Base-by-base conservation (phyloP, 768 basidiomycete species). In the Rhizopogon vesiculosus region DNA sequence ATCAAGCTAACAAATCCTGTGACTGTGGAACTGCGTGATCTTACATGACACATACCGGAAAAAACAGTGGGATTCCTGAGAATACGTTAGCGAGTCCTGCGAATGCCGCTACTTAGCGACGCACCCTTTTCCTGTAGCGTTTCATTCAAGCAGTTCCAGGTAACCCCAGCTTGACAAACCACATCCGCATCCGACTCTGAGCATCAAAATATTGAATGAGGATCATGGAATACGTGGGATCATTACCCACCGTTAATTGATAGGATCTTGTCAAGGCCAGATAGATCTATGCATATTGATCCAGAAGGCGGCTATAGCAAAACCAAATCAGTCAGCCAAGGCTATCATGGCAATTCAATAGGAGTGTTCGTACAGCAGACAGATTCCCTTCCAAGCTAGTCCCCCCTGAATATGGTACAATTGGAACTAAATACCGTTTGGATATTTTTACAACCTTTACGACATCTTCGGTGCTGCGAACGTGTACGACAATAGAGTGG, bases 381-480 rank as follows among this genome's bases (percentile, higher is more conserved):
- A 86, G 86, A 68, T 93, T 90, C 0, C 91, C 91, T 65, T 94
- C 92, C 16, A 94, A 77, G 61, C 84, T 86, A 2, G 91, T 94
- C 19, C 87, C 91, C 4, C 90, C 92, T 45, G 86, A 84, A 64
- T 86, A 93, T 1, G 91, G 82, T 3, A 83, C 82, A 29, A 94
- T 75, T 3, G 92, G 91, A 42, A 93, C 78, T 42, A 76, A 72
- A 66, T 83, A 84, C 64, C 82, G 82, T 16, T 78, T 74, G 1
- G 92, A 83, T 31, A 90, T 79, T 52, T 87, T 83, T 53, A 95
- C 84, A 52, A 90, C 75, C 56, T 80, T 78, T 48, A 89, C 84
- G 3, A 95, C 90, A 65, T 95, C 91, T 57, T 85, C 83, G 0
- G 91, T 93, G 54, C 74, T 82, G 42, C 69, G 66, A 1, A 84